phyloP scores from a whole-genome alignment of 2,329 filamentous ascomycete species.

The Neobulgaria alba region DNA sequence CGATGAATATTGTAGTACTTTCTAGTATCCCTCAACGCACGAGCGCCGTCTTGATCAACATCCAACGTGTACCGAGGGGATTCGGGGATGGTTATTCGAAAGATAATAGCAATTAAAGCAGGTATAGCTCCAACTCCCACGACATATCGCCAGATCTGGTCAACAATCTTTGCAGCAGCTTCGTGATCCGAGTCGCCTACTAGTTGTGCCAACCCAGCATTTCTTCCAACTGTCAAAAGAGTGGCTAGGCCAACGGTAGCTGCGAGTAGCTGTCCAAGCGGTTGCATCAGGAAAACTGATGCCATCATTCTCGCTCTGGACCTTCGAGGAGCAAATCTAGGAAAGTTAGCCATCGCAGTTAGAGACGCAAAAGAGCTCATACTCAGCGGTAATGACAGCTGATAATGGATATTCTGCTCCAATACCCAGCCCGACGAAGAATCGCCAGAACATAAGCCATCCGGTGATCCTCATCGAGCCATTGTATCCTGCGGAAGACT shows the following conservation, averaged over 20 bases:
- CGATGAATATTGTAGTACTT: slow-evolving; percentile 4
- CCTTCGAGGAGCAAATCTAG: slow-evolving; percentile 65
- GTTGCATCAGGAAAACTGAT: slow-evolving; percentile 76
- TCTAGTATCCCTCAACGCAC: slow-evolving; percentile 33
- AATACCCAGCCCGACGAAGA: slow-evolving; percentile 68
- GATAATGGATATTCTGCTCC: slow-evolving; percentile 73
- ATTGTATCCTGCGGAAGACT: slow-evolving; percentile 48
- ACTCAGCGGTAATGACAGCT: slow-evolving; percentile 63
- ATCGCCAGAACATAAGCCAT: slow-evolving; percentile 63
- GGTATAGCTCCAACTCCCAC: slow-evolving; percentile 57
- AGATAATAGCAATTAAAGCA: slow-evolving; percentile 53
- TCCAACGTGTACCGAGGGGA: slow-evolving; percentile 58
- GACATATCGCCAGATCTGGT: slow-evolving; percentile 59
- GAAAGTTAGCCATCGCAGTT: neutral
- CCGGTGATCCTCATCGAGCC: slow-evolving; percentile 49
- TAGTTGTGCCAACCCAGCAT: neutral
- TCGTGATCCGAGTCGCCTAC: neutral
- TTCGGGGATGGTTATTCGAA: slow-evolving; percentile 59
- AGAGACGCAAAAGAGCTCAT: neutral
- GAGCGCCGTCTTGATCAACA: slow-evolving; percentile 57
- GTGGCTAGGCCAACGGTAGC: slow-evolving; percentile 57
- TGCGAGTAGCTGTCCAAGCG: slow-evolving; percentile 63
- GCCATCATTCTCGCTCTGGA: slow-evolving; percentile 78
- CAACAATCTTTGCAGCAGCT: neutral
- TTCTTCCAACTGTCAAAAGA: slow-evolving; percentile 5